Percentiles rank a stretch among this genome's conserved stretches.
phyloP scores from a whole-genome alignment of 257 asterid species.

The Plectranthus barbatus region DNA sequence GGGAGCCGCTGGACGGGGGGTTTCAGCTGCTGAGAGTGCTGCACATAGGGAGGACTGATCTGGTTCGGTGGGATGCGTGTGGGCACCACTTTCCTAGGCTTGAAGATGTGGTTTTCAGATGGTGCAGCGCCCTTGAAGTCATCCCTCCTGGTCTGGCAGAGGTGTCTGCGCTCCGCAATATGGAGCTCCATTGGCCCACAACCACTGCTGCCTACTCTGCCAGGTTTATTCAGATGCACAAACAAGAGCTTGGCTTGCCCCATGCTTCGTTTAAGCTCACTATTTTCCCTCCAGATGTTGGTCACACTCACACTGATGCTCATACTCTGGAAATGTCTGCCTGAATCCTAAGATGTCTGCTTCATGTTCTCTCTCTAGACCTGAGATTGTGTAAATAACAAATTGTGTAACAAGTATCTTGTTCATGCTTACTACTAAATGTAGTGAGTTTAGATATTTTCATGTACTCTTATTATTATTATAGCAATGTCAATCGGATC shows the following conservation, averaged over 20 bases:
- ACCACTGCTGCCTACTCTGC: constrained; percentile 21
- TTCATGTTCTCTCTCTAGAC: too few species aligned
- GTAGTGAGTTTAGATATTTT: too few species aligned
- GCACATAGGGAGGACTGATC: constrained; percentile 31
- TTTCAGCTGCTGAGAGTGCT: constrained; percentile 30
- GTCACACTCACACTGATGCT: too few species aligned
- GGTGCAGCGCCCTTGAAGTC: constrained; percentile 16
- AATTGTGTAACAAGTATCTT: too few species aligned
- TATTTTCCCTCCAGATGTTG: constrained; percentile 25
- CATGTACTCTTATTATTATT: too few species aligned
- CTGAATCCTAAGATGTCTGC: too few species aligned
- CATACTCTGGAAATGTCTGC: too few species aligned
- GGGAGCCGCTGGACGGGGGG: constrained; percentile 36
- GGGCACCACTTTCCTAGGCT: constrained; percentile 38
- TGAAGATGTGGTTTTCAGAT: constrained; percentile 18
- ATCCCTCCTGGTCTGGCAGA: constrained; percentile 34
- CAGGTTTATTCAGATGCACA: constrained; percentile 11
- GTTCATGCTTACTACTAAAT: too few species aligned
- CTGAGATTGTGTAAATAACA: too few species aligned
- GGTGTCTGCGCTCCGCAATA: constrained; percentile 19
- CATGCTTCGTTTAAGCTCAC: constrained; percentile 17
- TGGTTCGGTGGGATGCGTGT: constrained; percentile 33
- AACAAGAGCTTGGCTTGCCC: not conserved
- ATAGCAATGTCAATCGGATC: too few species aligned
- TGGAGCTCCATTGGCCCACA: constrained; percentile 30